Conservation (phyloP, 164 flowering plant species). For the Liquidambar formosana region DNA sequence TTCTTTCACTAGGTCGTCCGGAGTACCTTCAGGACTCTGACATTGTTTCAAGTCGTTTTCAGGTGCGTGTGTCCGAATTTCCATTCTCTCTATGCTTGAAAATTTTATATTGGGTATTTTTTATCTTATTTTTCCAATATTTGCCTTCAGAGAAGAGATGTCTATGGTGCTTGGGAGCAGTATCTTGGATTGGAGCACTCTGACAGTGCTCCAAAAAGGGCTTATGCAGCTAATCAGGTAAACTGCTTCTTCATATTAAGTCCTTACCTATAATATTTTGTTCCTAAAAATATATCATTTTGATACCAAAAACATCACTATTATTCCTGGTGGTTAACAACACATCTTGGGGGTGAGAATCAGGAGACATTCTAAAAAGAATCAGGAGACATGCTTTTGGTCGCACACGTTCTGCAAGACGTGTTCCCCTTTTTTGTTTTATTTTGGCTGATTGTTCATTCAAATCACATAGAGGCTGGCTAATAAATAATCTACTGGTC, state of each 20-base stretch:
- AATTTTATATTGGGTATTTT: not conserved
- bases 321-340: not conserved
- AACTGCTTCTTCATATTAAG: not conserved
- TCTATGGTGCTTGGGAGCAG: slow-evolving; percentile 98
- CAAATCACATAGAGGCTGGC: no score
- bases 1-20: slow-evolving; percentile 78
- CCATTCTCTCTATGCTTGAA: not conserved
- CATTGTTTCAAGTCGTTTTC: slow-evolving; percentile 77
- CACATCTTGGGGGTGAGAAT: no score
- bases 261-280: no score
- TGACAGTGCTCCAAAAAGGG: slow-evolving; percentile 85
- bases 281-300: not conserved
- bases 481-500: no score
- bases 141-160: slow-evolving; percentile 75
- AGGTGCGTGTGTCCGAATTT: slow-evolving; percentile 38
- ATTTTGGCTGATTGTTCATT: no score
- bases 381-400: no score
- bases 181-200: slow-evolving; percentile 97
- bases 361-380: no score
- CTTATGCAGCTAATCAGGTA: slow-evolving; percentile 88
- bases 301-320: not conserved
- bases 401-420: no score
- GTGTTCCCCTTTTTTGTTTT: no score
- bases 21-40: slow-evolving; percentile 87
- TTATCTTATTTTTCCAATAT: not conserved